These are phyloP conservation scores for Ganoderma resinaceum DNA, from an alignment of 1,284 basidiomycete genomes.

Conservation along the genomic window DNA sequence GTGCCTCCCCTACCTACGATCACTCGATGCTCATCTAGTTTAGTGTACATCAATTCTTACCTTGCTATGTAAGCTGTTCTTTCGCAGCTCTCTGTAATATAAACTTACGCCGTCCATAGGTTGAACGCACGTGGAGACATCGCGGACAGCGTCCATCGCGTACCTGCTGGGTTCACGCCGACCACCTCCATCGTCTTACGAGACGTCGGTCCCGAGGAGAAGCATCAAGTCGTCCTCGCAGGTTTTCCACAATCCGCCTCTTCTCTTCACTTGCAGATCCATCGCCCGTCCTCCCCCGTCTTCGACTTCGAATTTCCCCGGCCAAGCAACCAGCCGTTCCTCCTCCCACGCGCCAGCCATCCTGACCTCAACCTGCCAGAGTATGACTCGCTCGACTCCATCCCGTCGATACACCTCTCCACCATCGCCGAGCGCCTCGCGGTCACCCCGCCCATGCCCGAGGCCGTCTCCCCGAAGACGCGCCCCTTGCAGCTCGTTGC, in stretches of 20 bases:
- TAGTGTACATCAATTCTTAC: constrained; percentile 42
- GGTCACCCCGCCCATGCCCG: constrained; percentile 5
- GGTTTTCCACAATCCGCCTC: neutral
- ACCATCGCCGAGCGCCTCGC: constrained; percentile 14
- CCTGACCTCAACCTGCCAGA: constrained; percentile 18
- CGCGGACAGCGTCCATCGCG: neutral
- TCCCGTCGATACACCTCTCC: neutral
- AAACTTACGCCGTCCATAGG: constrained; percentile 1
- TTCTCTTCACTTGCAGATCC: neutral
- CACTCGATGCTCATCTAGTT: neutral
- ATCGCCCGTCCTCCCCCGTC: neutral
- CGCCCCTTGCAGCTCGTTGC: neutral
- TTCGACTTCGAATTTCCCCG: neutral
- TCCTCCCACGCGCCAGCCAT: constrained; percentile 17
- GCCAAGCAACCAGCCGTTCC: neutral
- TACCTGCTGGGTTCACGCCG: neutral
- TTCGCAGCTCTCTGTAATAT: neutral
- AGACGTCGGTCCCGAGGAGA: constrained; percentile 13
- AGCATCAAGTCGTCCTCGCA: constrained; percentile 1
- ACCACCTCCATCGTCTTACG: constrained; percentile 13
- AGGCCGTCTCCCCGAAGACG: neutral
- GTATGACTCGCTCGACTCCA: constrained; percentile 12
- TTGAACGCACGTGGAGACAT: constrained; percentile 24
- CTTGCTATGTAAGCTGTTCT: constrained; percentile 35
- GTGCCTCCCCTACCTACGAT: constrained; percentile 10